Evolutionary conservation across 306 rosid genomes (phyloP).

Genomic region (Glycyrrhiza uralensis): DNA sequence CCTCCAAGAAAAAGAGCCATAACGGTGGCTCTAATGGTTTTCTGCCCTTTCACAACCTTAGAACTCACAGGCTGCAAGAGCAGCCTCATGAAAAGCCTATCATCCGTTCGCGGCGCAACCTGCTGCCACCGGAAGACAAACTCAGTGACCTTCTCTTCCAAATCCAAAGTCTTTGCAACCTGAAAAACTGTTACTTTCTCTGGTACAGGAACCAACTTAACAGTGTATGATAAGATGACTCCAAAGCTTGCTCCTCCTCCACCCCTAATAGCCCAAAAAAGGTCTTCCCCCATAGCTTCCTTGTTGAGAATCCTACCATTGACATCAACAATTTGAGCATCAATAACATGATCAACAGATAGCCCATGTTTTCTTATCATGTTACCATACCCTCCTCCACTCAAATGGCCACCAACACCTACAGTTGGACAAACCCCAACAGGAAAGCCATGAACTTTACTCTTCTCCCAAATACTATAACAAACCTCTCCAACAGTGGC

Average conservation of each 20-base stretch:
- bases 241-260: conserved; percentile 87
- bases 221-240: conserved; percentile 54
- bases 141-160: conserved; percentile 52
- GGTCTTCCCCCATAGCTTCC: conserved; percentile 66
- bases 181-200: conserved; percentile 52
- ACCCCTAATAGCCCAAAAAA: conserved; percentile 83
- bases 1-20: conserved; percentile 49
- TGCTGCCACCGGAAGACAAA: conserved; percentile 64
- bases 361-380: conserved; percentile 67
- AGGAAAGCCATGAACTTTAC: conserved; percentile 64
- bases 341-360: conserved; percentile 59
- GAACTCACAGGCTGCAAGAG: conserved; percentile 53
- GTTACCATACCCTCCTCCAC: conserved; percentile 82
- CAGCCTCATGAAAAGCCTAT: conserved; percentile 59
- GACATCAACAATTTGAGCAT: conserved; percentile 61
- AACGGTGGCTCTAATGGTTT: conserved; percentile 39
- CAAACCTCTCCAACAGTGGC: conserved; percentile 77
- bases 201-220: conserved; percentile 57
- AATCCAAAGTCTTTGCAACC: conserved; percentile 35
- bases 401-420: conserved; percentile 79
- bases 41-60: conserved; percentile 32
- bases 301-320: conserved; percentile 57
- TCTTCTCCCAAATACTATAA: conserved; percentile 58
- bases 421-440: conserved; percentile 72
- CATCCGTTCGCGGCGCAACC: conserved; percentile 44